A percentile compares a stretch with the other conserved stretches of the same genome.
These are phyloP conservation scores for Cytospora piceae DNA, from an alignment of 2,329 filamentous ascomycete genomes.

Conservation along the genomic window DNA sequence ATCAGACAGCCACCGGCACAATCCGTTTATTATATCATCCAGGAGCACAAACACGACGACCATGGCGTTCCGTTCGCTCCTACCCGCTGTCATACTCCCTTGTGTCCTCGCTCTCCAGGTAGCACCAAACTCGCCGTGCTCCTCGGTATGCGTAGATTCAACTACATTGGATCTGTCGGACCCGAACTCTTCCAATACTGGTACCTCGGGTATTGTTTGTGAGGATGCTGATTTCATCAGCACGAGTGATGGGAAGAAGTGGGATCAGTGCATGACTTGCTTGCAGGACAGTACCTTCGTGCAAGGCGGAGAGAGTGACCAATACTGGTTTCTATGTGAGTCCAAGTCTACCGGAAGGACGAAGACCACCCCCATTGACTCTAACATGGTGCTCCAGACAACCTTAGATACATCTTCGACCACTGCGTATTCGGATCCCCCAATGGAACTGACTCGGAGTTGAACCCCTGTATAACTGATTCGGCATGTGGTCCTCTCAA, in stretches of 20 bases:
- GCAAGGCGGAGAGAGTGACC: conserved; percentile 54
- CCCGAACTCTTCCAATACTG: conserved; percentile 50
- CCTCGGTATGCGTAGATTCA: conserved; percentile 53
- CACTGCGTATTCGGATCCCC: conserved; percentile 58
- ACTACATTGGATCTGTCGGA: conserved; percentile 47
- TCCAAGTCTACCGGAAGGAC: conserved; percentile 9
- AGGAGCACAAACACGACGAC: conserved; percentile 1
- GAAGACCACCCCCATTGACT: neutral
- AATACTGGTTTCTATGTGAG: conserved; percentile 61
- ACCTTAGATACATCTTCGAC: conserved; percentile 56
- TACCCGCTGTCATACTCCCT: conserved; percentile 34
- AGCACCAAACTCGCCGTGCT: conserved; percentile 58
- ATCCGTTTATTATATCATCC: neutral
- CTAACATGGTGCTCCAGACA: conserved; percentile 45
- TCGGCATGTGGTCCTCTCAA: conserved; percentile 54
- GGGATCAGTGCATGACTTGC: conserved; percentile 55
- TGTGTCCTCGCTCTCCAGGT: conserved; percentile 51
- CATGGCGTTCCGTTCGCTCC: conserved; percentile 32
- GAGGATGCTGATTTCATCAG: conserved; percentile 48
- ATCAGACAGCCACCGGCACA: neutral
- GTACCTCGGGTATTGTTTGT: conserved; percentile 52
- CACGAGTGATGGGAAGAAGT: conserved; percentile 47
- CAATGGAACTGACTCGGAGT: conserved; percentile 49
- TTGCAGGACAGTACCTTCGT: conserved; percentile 55
- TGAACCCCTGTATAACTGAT: conserved; percentile 55